Evolutionary conservation across 1,139 yeast genomes (phyloP).

Genomic region (Kazachstania sp.): DNA sequence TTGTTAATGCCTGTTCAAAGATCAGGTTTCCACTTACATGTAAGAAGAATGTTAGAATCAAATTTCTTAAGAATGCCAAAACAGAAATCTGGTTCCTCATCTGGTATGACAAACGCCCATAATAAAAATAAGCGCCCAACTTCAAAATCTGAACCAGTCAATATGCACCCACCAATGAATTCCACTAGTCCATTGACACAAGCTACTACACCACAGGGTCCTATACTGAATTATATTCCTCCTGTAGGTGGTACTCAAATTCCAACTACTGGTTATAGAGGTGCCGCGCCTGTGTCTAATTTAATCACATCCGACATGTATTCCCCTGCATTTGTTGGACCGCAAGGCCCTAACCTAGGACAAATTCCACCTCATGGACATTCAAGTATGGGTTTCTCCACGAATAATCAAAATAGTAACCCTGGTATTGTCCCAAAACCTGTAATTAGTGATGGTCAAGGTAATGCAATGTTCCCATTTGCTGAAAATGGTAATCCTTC

Average conservation of each 20-base stretch:
- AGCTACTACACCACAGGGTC: not conserved
- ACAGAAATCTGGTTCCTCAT: not conserved
- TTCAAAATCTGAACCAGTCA: not conserved
- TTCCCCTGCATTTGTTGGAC: not conserved
- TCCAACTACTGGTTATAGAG: not conserved
- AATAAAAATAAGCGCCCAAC: not conserved
- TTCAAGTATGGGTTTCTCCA: not conserved
- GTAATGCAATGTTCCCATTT: not conserved
- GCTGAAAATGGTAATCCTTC: not conserved
- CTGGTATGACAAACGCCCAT: not conserved
- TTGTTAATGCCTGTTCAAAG: slow-evolving; percentile 20
- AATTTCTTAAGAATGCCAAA: not conserved
- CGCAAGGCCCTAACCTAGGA: not conserved
- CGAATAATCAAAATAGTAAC: not conserved
- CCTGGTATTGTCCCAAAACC: not conserved
- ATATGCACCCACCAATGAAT: not conserved
- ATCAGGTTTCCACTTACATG: slow-evolving; percentile 24
- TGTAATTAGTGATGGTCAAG: not conserved
- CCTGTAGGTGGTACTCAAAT: not conserved
- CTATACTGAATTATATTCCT: not conserved
- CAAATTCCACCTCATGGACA: not conserved
- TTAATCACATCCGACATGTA: not conserved
- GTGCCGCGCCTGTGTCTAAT: not conserved
- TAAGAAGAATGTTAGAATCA: slow-evolving; percentile 16
- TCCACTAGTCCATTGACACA: not conserved